Evolutionary conservation across 768 basidiomycete genomes (phyloP).

Genomic region (Phlebiopsis flavidoalba): DNA sequence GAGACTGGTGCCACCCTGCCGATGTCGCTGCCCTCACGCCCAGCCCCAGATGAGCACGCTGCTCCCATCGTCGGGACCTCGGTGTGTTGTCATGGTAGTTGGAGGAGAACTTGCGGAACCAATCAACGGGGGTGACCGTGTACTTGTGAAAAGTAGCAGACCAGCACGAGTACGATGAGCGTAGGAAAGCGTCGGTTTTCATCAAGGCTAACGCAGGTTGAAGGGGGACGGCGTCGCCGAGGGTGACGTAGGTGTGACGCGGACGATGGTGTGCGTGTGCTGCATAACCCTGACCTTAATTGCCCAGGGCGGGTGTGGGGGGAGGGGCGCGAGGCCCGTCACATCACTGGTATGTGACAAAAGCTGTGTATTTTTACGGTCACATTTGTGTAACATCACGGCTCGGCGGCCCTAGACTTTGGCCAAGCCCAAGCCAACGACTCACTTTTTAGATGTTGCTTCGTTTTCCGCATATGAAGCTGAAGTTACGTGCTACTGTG

Average conservation of each 20-base stretch:
- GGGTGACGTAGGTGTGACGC: not conserved
- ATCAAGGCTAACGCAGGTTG: not conserved
- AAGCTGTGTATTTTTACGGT: not conserved
- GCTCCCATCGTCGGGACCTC: conserved; percentile 25
- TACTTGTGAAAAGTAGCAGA: conserved; percentile 7
- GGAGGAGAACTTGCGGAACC: conserved; percentile 25
- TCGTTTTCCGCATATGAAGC: no score
- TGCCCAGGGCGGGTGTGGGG: not conserved
- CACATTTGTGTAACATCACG: not conserved
- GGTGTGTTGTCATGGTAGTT: no score
- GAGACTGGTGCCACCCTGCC: conserved; percentile 50
- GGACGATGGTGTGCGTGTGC: not conserved
- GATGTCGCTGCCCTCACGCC: no score
- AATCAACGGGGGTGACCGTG: conserved; percentile 20
- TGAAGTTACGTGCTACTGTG: no score
- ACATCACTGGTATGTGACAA: not conserved
- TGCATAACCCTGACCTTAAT: not conserved
- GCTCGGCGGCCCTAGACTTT: no score
- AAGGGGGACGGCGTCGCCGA: not conserved
- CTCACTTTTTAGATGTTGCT: no score
- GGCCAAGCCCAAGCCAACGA: no score
- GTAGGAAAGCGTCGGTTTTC: not conserved
- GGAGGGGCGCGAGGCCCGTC: not conserved
- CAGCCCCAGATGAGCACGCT: conserved; percentile 35
- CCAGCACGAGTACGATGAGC: not conserved